A percentile compares a stretch with the other conserved stretches of the same genome.
phyloP scores from a whole-genome alignment of 1,139 yeast genomes.

The Blastobotrys malaysiensis region DNA sequence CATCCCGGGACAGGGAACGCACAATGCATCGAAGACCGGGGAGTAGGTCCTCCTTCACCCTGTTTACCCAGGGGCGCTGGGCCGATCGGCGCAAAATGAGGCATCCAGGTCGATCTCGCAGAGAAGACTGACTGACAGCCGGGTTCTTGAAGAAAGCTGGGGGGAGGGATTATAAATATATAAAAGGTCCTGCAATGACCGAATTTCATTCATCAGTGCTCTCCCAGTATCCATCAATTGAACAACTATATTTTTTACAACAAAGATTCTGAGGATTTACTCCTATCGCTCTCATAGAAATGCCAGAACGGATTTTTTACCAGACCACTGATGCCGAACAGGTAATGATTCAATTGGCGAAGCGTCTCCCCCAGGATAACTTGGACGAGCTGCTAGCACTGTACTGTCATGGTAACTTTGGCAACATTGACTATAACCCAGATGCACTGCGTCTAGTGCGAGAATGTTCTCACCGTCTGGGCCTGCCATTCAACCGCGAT shows the following conservation, averaged over 20 bases:
- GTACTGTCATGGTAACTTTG: constrained; percentile 18
- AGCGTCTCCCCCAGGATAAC: constrained; percentile 10
- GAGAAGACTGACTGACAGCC: not conserved
- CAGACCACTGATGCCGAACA: constrained; percentile 16
- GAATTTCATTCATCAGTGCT: not conserved
- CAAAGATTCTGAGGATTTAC: too few species aligned
- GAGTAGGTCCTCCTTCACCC: not conserved
- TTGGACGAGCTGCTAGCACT: constrained; percentile 16
- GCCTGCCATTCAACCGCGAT: constrained; percentile 16
- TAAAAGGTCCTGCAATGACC: not conserved
- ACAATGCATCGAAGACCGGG: not conserved
- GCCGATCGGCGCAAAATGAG: not conserved
- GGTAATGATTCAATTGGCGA: constrained; percentile 15
- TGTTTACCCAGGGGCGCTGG: not conserved
- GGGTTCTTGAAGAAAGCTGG: not conserved
- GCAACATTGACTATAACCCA: constrained; percentile 15
- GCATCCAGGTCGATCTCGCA: not conserved
- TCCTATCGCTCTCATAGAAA: not conserved
- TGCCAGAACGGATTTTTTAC: constrained; percentile 11
- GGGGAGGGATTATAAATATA: not conserved
- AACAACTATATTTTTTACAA: too few species aligned
- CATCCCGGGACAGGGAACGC: not conserved
- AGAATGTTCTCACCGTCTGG: constrained; percentile 11
- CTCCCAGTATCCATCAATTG: not conserved
- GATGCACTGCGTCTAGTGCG: constrained; percentile 10